Evolutionary conservation across 495 filamentous ascomycete species (phyloP), one percentile per base, ranked within the genome.

Genomic region (Saxispiralis lemnorum): DNA sequence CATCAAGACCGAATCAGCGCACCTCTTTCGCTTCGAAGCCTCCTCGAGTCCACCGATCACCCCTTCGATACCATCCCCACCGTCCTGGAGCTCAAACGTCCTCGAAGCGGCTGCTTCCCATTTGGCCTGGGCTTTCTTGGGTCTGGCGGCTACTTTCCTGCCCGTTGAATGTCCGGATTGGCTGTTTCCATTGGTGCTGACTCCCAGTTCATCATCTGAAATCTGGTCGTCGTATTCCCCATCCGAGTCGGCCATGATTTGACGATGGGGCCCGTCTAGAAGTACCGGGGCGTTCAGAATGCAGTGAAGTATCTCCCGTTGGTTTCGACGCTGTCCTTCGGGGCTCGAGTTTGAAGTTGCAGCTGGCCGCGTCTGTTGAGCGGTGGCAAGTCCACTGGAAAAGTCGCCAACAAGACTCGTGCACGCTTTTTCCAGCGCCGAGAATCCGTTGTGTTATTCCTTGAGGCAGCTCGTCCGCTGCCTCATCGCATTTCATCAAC

Each of bases 151-250:
- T 31, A 47, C 35, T 31, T 24, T 41, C 35, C 53, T 48, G 6
- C 46, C 47, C 13, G 45, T 39, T 14, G 45, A 28, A 16, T 32
- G 41, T 14, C 30, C 16, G 4, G 38, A 16, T 7, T 16, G 5
- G n/a, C 44, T 37, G 32, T 49, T 46, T 33, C 55, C 48, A 31
- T 53, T 38, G 17, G 38, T 43, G 14, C n/a, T 14, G 13, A 31
- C 15, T n/a, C 31, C 42, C 3, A 35, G 35, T 17, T 89, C 87
- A 55, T 85, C 86, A 51, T 85, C 85, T 6, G 83, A 85, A 42
- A 82, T 83, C 81, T 84, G 43, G 71, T 73, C 78, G 49, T 86
- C 71, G 57, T 85, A 93, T 50, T 94, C 87, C 51, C 78, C 81
- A 55, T 95, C 79, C 31, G 76, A 81, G 63, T 81, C 78, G 34